phyloP scores from a whole-genome alignment of 208 protist species.

The Trypanosomatidae sp. region DNA sequence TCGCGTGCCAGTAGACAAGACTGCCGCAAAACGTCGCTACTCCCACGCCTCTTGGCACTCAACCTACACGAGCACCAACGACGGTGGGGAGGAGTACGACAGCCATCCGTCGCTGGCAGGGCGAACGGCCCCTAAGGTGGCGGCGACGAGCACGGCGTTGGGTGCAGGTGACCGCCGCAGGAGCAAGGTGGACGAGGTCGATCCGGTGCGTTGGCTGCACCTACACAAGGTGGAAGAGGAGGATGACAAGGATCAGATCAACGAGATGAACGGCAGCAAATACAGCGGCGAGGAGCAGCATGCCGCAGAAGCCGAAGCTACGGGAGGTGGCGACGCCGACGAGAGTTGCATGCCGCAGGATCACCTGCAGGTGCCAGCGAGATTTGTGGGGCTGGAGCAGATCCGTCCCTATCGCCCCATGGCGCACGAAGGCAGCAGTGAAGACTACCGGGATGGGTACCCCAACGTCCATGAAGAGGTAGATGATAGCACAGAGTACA shows the following conservation, averaged over 20 bases:
- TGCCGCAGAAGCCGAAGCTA: not conserved
- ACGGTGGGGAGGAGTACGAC: not conserved
- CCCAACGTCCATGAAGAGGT: not conserved
- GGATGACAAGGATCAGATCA: not conserved
- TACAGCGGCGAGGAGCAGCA: not conserved
- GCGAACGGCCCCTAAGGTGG: not conserved
- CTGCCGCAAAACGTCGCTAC: not conserved
- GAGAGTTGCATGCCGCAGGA: not conserved
- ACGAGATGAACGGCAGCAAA: not conserved
- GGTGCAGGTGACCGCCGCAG: not conserved
- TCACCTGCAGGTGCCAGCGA: not conserved
- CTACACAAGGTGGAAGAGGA: not conserved
- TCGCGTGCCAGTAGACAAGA: not conserved
- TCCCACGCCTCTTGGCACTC: not conserved
- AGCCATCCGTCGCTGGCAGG: not conserved
- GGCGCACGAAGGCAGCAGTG: not conserved
- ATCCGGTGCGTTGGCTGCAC: not conserved
- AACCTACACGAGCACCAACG: not conserved
- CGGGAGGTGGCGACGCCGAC: not conserved
- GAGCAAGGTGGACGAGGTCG: not conserved
- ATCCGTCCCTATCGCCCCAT: not conserved
- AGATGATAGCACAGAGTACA: constrained; percentile 4
- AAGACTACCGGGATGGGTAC: not conserved
- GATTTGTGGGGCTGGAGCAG: no score
- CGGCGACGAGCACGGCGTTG: not conserved